Conservation (phyloP, 1,284 basidiomycete genomes). For the Irpex lacteus region DNA sequence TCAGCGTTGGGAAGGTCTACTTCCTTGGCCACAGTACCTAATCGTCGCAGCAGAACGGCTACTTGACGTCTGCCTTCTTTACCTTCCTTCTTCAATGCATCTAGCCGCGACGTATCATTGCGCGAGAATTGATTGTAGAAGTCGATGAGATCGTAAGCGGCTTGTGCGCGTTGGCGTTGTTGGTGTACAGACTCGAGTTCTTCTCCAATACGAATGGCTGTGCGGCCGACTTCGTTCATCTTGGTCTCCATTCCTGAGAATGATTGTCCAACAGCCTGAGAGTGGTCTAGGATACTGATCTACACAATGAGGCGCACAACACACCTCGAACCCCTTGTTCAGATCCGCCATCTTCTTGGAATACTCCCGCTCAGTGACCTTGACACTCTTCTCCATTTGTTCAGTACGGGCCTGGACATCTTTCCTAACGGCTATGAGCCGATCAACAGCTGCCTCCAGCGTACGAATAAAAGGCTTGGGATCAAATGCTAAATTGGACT, state of each 20-base stretch:
- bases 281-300: no score
- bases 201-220: constrained; percentile 94
- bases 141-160: constrained; percentile 92
- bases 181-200: constrained; percentile 95
- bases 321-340: constrained; percentile 88
- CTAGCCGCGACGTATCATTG: constrained; percentile 78
- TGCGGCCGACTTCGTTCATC: constrained; percentile 93
- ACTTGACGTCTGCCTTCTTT: constrained; percentile 86
- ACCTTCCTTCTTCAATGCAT: constrained; percentile 83
- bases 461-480: constrained; percentile 91
- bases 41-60: constrained; percentile 84
- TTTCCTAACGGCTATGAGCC: constrained; percentile 79
- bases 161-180: constrained; percentile 89
- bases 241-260: constrained; percentile 83
- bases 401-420: constrained; percentile 88
- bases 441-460: constrained; percentile 89
- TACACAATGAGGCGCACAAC: no score
- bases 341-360: constrained; percentile 91
- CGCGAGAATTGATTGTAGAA: constrained; percentile 93
- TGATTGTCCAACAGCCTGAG: constrained; percentile 82
- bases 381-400: constrained; percentile 89
- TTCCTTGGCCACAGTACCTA: constrained; percentile 90
- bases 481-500: constrained; percentile 71
- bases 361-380: constrained; percentile 90
- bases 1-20: constrained; percentile 83